Percentiles rank a stretch among this genome's conserved stretches.
Conservation (phyloP, 768 basidiomycete genomes). For the Exidia glandulosa region DNA sequence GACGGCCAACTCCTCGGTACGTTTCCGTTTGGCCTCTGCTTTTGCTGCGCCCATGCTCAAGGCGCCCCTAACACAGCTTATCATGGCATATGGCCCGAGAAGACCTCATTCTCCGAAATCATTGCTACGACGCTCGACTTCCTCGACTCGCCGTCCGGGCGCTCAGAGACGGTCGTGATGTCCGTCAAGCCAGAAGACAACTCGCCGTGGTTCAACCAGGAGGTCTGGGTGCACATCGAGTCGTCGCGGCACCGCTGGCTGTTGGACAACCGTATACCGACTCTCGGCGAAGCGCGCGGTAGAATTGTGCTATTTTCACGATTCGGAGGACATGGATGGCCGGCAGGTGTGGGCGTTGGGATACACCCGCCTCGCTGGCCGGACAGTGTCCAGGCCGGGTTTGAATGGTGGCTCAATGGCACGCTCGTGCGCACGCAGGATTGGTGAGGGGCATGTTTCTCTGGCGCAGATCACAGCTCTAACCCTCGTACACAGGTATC, state of each 20-base stretch:
- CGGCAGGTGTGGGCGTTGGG: conserved; percentile 57
- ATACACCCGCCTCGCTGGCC: conserved; percentile 87
- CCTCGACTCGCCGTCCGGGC: conserved; percentile 44
- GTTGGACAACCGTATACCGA: conserved; percentile 69
- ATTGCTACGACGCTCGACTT: conserved; percentile 51
- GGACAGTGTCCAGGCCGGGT: conserved; percentile 59
- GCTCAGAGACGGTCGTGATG: conserved; percentile 68
- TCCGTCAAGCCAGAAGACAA: conserved; percentile 82
- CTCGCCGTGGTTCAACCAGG: conserved; percentile 45
- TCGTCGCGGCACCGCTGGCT: conserved; percentile 60
- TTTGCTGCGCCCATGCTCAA: not conserved
- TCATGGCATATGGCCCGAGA: conserved; percentile 68
- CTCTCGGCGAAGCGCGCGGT: conserved; percentile 74
- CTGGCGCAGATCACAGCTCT: not conserved
- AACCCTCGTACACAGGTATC: conserved; percentile 55
- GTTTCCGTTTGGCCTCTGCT: too few species aligned
- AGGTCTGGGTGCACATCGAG: conserved; percentile 33
- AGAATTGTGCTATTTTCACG: conserved; percentile 79
- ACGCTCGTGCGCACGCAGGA: conserved; percentile 70
- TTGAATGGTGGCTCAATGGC: conserved; percentile 66
- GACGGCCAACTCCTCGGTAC: conserved; percentile 39
- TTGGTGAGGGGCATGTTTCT: conserved; percentile 40
- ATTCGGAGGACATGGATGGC: conserved; percentile 72
- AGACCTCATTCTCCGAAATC: conserved; percentile 55
- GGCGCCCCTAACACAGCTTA: conserved; percentile 32